Evolutionary conservation across 1,139 yeast species (phyloP), one percentile per base, ranked within the genome.

Genomic region (Hyphopichia buzzinii): DNA sequence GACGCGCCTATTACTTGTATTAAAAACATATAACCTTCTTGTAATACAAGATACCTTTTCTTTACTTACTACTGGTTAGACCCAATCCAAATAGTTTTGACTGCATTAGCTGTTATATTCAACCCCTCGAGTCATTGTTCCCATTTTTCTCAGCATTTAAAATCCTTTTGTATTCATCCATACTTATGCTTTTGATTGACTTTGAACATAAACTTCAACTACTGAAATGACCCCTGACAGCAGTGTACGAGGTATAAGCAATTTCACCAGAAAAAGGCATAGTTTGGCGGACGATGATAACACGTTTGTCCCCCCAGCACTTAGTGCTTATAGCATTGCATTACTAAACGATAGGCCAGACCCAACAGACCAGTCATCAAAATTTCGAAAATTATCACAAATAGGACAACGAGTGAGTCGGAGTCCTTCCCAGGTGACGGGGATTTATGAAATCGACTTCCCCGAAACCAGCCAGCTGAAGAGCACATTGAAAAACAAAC

Each of bases 221-320:
- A 32, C 12, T 16, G 17, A 15, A 33, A 28, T 4, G 23, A 16
- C 23, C 23, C 23, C 23, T 19, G 23, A 19, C 10, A 19, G 12
- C 14, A 25, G 15, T n/a, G 13, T 25, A n/a, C 27, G 12, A 6
- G 31, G 14, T 12, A 17, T 30, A 12, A 24, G 15, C 23, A 19
- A 19, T 19, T 10, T 19, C 21, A 26, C 25, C 32, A 26, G 33
- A 26, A 35, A 35, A 24, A 39, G 31, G 34, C 44, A 52, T 36
- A 62, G 49, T 27, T 44, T 47, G 31, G 41, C 52, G 35, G 78
- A 72, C 17, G 82, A 78, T 27, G 85, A 78, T 45, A 72, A 65
- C 40, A 72, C 78, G 17, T 72, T 75, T 41, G 65, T 75, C 39
- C 86, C 87, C 0, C 88, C 88, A 2, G 79, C 79, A 11, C 64